Base-by-base conservation (phyloP, 2,329 filamentous ascomycete genomes). In the Fusarium dimerum region DNA sequence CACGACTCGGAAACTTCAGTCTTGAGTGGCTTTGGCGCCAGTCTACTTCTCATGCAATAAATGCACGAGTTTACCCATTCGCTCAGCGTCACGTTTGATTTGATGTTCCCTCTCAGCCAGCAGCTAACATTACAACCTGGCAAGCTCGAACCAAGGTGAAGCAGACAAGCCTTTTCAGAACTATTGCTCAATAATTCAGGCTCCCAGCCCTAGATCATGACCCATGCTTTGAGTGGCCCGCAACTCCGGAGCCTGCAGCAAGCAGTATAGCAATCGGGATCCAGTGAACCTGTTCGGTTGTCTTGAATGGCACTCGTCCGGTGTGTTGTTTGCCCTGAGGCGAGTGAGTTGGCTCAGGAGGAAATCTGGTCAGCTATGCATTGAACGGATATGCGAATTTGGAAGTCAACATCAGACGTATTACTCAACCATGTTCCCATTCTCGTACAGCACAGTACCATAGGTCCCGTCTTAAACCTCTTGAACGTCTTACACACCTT, bases 401-500 rank as follows among this genome's bases (percentile, higher is more conserved):
- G 20, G 20, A 5, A 26, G 20, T 26, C 20, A 26, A 26, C 32
- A 36, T 36, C 32, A 36, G 32, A 44, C 40, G 30, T 40, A 41
- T 30, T 20, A 32, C 40, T 45, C 36, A 30, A 11, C 20, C 43
- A 40, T 36, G 51, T 39, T 26, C 43, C 43, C 36, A 40, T 46
- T 36, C 43, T 16, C 47, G 43, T 32, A 38, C 42, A 47, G 47
- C 17, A 29, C 20, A 26, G 20, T 26, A 26, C 20, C 7, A 7
- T 26, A 26, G 20, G 20, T 26, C 20, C 20, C 20, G 20, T 26
- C 20, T 26, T 26, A 7, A 26, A 20, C 51, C 50, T 46, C 53
- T 45, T 26, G 26, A 45, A 52, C 46, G 30, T 26, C 42, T 40
- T 38, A 45, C 45, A 50, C 47, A 44, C 48, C 50, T 50, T 46